phyloP scores from a whole-genome alignment of 2,329 filamentous ascomycete genomes.

The Seiridium cupressi region DNA sequence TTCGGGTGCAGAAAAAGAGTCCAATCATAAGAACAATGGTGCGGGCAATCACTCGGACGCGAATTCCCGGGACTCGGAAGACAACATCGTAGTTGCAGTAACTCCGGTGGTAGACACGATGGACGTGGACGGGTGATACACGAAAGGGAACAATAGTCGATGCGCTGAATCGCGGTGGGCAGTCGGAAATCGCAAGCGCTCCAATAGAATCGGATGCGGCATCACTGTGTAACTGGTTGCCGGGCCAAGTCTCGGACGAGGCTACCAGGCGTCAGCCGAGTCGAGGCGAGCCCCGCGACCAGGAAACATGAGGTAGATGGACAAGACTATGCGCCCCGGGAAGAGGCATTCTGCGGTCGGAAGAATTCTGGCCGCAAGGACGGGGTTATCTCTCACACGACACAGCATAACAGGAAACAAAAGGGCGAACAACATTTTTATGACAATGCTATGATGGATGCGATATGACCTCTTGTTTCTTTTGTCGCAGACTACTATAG shows the following conservation, averaged over 20 bases:
- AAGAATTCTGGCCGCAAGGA: too few species aligned
- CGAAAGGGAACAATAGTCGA: neutral
- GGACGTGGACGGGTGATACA: conserved; percentile 29
- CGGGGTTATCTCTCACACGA: too few species aligned
- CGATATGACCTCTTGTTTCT: conserved; percentile 12
- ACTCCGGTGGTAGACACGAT: conserved; percentile 32
- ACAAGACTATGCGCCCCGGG: too few species aligned
- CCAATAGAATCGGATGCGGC: neutral
- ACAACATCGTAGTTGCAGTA: conserved; percentile 31
- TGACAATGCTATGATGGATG: conserved; percentile 3
- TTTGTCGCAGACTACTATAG: conserved; percentile 4
- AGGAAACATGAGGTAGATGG: neutral
- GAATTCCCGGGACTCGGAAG: conserved; percentile 24
- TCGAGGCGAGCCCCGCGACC: neutral
- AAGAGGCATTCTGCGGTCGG: too few species aligned
- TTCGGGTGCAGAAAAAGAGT: conserved; percentile 23
- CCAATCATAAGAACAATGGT: conserved; percentile 17
- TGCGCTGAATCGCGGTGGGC: neutral
- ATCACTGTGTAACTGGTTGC: neutral
- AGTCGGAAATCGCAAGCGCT: neutral
- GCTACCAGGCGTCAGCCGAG: neutral
- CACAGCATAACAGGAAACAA: neutral
- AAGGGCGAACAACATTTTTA: conserved; percentile 1
- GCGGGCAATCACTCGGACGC: conserved; percentile 27
- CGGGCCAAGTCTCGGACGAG: neutral